Evolutionary conservation across 441 rosid genomes (phyloP), one percentile per base, ranked within the genome.

Genomic region (Jatropha podagrica): DNA sequence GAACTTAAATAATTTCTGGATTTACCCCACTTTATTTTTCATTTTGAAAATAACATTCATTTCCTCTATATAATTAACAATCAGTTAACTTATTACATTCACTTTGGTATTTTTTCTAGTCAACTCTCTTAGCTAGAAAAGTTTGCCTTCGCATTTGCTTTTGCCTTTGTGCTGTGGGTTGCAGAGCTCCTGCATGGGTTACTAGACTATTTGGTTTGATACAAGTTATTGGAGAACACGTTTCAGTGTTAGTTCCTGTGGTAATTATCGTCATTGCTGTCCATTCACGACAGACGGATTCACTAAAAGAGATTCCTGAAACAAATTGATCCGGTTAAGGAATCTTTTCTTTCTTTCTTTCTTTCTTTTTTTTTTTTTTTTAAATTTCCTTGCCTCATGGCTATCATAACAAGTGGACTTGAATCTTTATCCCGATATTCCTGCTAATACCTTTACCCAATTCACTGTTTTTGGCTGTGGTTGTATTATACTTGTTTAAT

Each of bases 251-350:
- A 58, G 41, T 52, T 68, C 60, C 27, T 70, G 51, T 32, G 65
- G 32, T 40, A 44, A 69, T 73, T 56, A 76, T 56, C 62, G 74
- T 78, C 66, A 74, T 69, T 54, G 71, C 40, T 81, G 69, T 79
- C 76, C 61, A 61, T 72, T 70, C 80, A 17, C 68, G 74, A 73
- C 80, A 83, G 76, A 80, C 76, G 70, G 80, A 41, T 70, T 80
- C 69, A 65, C 71, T 56, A 40, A 37, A 59, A 70, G 65, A 49
- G 76, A 77, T 77, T 80, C 79, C 76, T 64, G 7, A 23, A 52
- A 77, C 65, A 32, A 32, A 66, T 55, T 68, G 80, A 62, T 73
- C 9, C 41, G 5, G 40, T 76, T 56, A 64, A 69, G 65, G 69
- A 75, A 55, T 64, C 64, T 42, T 18, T 44, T 46, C 23, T 46